Evolutionary conservation across 2,329 filamentous ascomycete genomes (phyloP), one percentile per base, ranked within the genome.

Genomic region (Sclerotinia trifoliorum): DNA sequence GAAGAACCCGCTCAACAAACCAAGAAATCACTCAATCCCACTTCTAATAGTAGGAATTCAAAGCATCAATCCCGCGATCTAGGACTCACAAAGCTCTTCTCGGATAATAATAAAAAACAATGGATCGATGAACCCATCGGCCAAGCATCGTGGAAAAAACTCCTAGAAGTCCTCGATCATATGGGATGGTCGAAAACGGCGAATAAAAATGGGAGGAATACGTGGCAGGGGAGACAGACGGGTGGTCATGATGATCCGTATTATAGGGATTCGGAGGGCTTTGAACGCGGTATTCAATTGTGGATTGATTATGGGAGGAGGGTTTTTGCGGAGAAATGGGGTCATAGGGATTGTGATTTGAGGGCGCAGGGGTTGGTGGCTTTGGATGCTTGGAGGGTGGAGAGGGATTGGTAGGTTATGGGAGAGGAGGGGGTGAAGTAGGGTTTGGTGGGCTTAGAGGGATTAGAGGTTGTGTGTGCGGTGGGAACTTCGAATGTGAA

Each of bases 171-270:
- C 6, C 78, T 80, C 74, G 72, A 35, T 66, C 70, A 32, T 3
- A 61, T 67, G 64, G 29, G 39, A 51, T 69, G 26, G 17, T 77
- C 67, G 71, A 80, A 75, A 75, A 74, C 60, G 69, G 74, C 66
- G 64, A 73, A 29, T 15, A 19, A 72, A 70, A 44, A 70, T 57
- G 78, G 57, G 74, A 78, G 84, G 42, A 86, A 86, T 74, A 82
- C 79, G 15, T 87, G 84, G 84, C 84, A 86, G 73, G 75, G 74
- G 3, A 79, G 80, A 42, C 84, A 86, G 73, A 79, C 77, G 6
- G 84, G 84, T 42, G 85, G 84, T 1, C 65, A 79, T 32, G 83
- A 82, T 19, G 84, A 86, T 73, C 84, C 84, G 1, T 86, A 81
- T 69, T 83, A 85, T 74, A 81, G 84, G 69, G 78, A 83, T 64